phyloP scores from a whole-genome alignment of 108 stramenopile genomes.

The Craspedostauros australis region DNA sequence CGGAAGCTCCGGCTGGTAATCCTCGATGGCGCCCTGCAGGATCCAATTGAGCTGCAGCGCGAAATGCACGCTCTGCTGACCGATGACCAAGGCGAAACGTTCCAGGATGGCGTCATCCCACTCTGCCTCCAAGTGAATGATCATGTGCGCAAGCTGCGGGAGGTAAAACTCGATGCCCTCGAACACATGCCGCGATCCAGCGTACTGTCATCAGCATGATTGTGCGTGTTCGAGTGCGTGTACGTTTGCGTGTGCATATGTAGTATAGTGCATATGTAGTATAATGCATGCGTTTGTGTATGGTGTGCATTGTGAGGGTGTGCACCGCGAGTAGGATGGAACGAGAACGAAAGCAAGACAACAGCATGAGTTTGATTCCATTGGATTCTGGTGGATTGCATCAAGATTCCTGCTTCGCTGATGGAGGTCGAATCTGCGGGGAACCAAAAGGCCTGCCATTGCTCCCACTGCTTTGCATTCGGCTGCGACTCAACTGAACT shows the following conservation, averaged over 20 bases:
- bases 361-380: too few species aligned
- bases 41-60: constrained; percentile 97
- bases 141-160: constrained; percentile 99
- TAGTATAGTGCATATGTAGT: too few species aligned
- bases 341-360: background rate
- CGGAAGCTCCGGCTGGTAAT: constrained; percentile 94
- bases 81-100: constrained; percentile 91
- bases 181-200: constrained; percentile 93
- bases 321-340: background rate
- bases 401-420: too few species aligned
- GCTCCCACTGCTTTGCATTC: too few species aligned
- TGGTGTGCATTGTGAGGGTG: too few species aligned
- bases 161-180: constrained; percentile 98
- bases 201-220: constrained; percentile 41
- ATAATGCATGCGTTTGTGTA: background rate
- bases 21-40: constrained; percentile 94
- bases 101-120: constrained; percentile 93
- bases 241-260: too few species aligned
- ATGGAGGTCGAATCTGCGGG: too few species aligned
- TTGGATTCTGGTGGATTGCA: too few species aligned
- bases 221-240: too few species aligned
- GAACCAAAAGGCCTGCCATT: too few species aligned
- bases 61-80: constrained; percentile 95
- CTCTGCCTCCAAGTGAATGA: constrained; percentile 95
- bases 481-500: too few species aligned